Evolutionary conservation across 345 rosid genomes (phyloP).

Genomic region (Citrus australasica): DNA sequence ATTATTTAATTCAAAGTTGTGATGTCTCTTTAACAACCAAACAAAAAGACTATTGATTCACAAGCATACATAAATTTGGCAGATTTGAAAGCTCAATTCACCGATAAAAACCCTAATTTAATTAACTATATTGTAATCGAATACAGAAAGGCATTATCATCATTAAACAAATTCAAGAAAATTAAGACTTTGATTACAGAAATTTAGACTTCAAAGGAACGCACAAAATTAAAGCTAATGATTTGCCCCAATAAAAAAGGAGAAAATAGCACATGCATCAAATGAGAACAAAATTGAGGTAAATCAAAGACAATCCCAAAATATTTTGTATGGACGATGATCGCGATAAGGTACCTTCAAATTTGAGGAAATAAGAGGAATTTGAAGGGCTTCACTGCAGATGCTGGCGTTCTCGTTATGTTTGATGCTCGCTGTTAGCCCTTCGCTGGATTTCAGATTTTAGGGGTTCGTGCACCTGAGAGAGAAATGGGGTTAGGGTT

Average conservation of each 20-base stretch:
- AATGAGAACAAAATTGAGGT: not conserved
- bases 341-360: conserved; percentile 14
- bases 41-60: not conserved
- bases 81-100: not conserved
- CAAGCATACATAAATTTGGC: not conserved
- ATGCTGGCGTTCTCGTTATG: not conserved
- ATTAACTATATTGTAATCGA: conserved; percentile 8
- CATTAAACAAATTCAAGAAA: conserved; percentile 2
- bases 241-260: not conserved
- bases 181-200: no score
- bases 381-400: conserved; percentile 3
- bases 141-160: not conserved
- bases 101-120: conserved; percentile 13
- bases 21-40: not conserved
- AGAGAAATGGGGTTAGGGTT: no score
- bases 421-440: no score
- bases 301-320: conserved; percentile 4
- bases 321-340: not conserved
- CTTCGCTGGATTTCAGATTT: no score
- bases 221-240: not conserved
- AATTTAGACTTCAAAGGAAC: not conserved
- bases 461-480: no score
- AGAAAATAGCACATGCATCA: not conserved
- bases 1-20: not conserved
- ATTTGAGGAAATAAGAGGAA: conserved; percentile 20